Conservation (phyloP, 164 flowering plant species). For the Euptelea pleiosperma region DNA sequence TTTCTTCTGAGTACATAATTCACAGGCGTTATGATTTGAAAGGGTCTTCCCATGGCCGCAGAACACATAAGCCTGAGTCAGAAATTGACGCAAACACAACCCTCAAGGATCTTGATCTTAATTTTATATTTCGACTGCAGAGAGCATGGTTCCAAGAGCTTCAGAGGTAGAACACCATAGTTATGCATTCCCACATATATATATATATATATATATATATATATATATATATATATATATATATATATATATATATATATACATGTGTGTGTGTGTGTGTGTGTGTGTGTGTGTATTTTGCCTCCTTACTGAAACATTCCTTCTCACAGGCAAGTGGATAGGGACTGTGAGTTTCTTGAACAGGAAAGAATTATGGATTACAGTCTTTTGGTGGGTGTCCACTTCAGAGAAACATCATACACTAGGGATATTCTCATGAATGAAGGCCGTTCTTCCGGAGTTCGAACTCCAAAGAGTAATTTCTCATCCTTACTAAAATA, state of each 20-base stretch:
- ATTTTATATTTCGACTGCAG: slow-evolving; percentile 47
- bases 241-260: no score
- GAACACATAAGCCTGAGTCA: slow-evolving; percentile 44
- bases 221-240: no score
- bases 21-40: slow-evolving; percentile 59
- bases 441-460: slow-evolving; percentile 25
- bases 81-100: slow-evolving; percentile 57
- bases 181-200: no score
- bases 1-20: slow-evolving; percentile 48
- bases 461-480: slow-evolving; percentile 29
- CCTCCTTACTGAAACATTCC: neutral
- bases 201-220: no score
- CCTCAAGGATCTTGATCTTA: slow-evolving; percentile 68
- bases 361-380: slow-evolving; percentile 93
- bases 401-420: slow-evolving; percentile 52
- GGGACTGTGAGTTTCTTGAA: slow-evolving; percentile 86
- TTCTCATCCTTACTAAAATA: slow-evolving; percentile 11
- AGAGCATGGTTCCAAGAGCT: slow-evolving; percentile 54
- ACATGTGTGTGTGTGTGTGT: no score
- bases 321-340: slow-evolving; percentile 73
- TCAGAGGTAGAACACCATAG: slow-evolving; percentile 41
- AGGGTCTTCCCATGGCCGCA: slow-evolving; percentile 67
- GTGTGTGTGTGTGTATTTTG: neutral
- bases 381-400: slow-evolving; percentile 81
- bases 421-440: slow-evolving; percentile 19